Conservation (phyloP, 2,329 filamentous ascomycete species). For the Ceratocystis papillata region DNA sequence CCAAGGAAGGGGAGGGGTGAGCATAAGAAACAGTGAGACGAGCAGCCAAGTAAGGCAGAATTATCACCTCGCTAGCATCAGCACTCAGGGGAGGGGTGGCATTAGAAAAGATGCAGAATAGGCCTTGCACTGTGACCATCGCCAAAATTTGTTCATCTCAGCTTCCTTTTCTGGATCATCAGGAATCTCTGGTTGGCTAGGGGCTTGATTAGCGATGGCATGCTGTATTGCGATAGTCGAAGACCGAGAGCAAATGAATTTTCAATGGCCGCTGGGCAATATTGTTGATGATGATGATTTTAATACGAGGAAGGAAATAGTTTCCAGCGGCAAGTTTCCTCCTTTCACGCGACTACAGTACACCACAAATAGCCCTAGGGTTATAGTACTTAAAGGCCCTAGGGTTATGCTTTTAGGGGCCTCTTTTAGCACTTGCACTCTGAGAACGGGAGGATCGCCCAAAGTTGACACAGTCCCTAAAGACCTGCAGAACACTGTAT, state of each 20-base stretch:
- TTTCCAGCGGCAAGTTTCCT: not conserved
- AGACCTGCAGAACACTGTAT: too few species aligned
- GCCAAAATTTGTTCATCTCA: conserved; percentile 3
- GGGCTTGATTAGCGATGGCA: not conserved
- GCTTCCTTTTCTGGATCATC: not conserved
- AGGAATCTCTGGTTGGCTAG: not conserved
- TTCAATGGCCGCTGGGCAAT: not conserved
- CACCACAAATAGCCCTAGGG: not conserved
- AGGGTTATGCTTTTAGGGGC: not conserved
- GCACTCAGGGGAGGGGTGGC: conserved; percentile 1
- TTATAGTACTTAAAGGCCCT: not conserved
- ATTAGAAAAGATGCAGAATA: not conserved
- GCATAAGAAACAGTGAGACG: not conserved
- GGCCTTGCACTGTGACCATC: conserved; percentile 4
- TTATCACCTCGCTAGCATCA: not conserved
- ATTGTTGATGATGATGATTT: not conserved
- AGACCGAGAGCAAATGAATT: not conserved
- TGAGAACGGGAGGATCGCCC: not conserved
- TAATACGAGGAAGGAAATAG: not conserved
- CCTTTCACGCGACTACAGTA: too few species aligned
- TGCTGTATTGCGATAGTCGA: conserved; percentile 1
- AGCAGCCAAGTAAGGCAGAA: not conserved
- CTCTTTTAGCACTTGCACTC: not conserved
- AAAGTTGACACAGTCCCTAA: too few species aligned
- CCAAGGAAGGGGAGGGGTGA: conserved; percentile 2